Base-by-base conservation (phyloP, 768 basidiomycete genomes). In the Leucocoprinus leucothites region DNA sequence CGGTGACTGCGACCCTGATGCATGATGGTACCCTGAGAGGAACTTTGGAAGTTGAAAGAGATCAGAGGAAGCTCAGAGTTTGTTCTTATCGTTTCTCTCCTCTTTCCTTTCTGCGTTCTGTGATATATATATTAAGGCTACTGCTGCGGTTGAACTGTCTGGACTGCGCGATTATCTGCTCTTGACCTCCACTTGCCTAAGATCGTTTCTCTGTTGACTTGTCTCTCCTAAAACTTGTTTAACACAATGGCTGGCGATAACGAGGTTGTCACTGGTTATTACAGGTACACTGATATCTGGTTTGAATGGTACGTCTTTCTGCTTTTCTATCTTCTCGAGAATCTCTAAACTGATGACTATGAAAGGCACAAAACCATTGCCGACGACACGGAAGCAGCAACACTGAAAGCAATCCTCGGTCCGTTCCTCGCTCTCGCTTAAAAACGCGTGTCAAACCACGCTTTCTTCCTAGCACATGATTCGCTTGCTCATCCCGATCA, bases 261-360 rank as follows among this genome's bases (percentile, higher is more conserved):
- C 24, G 72, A 79, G 3, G 74, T 82, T 3, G 68, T 85, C 47
- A 85, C 79, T 56, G 89, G 89, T 13, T 92, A 86, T 63, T 92
- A 91, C 66, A 75, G 92, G 50, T 93, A 87, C 65, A 90, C 90
- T 0, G 91, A 94, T 68, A 85, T 94, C 50, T 87, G 84, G 80
- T 92, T 84, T 54, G 85, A 91, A 66, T 91, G 87, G 90, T 87
- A 62, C 60, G 63, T 25, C 28, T 22, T 24, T 40, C 35, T 9
- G 3, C 8, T 48, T 6, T 21, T 48, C 53, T 7, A 14, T 24
- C 22, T 22, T 28, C 21, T 34, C 18, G 31, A 18, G 25, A 34
- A 6, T 13, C 31, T 38, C 42, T 53, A n/a, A 54, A n/a, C 53
- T 57, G n/a, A 60, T 24, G 3, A 22, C 19, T 18, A 34, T 47